Evolutionary conservation across 805 yeast genomes (phyloP).

Genomic region (Lipomyces starkeyi): DNA sequence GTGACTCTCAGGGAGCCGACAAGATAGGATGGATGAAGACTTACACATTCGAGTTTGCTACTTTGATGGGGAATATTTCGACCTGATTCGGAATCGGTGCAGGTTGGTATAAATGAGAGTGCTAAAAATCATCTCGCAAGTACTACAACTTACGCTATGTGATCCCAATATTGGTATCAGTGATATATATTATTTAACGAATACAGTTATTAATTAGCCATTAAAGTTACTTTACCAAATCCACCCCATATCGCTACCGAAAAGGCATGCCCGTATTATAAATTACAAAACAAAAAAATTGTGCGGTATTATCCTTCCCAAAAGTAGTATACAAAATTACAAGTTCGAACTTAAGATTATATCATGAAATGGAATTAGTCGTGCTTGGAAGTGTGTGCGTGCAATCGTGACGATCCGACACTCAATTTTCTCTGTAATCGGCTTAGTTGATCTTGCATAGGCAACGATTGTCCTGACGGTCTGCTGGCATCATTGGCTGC

Average conservation of each 20-base stretch:
- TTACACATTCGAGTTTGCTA: too few relatives aligned
- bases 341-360: neutral
- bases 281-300: neutral
- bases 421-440: conserved; percentile 15
- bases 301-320: neutral
- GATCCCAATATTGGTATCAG: neutral
- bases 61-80: too few relatives aligned
- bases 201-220: neutral
- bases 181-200: neutral
- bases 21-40: too few relatives aligned
- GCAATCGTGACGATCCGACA: conserved; percentile 7
- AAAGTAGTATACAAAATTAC: neutral
- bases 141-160: too few relatives aligned
- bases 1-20: too few relatives aligned
- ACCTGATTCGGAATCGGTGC: too few relatives aligned
- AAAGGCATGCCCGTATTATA: neutral
- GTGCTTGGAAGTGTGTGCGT: neutral
- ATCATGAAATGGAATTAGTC: neutral
- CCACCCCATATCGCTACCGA: neutral
- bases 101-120: too few relatives aligned
- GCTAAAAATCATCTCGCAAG: too few relatives aligned
- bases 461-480: neutral
- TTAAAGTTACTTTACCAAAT: neutral
- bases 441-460: conserved; percentile 7
- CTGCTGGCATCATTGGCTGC: conserved; percentile 6